phyloP scores from a whole-genome alignment of 148 eudicot species.

The Amaranthus palmeri region DNA sequence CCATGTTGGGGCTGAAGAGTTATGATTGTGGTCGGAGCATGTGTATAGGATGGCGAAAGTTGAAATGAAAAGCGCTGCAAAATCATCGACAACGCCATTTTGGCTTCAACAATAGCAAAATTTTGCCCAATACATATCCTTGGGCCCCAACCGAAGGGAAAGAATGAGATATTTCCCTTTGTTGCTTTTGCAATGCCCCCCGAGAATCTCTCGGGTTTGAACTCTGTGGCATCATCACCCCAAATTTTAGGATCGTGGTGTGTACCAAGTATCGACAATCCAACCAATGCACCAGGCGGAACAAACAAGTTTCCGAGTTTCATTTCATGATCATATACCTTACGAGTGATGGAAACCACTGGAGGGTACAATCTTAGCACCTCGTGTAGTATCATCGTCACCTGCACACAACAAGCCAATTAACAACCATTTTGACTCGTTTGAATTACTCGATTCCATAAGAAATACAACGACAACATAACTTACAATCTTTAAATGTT shows the following conservation, averaged over 20 bases:
- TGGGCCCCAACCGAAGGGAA: slow-evolving; percentile 54
- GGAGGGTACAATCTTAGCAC: slow-evolving; percentile 48
- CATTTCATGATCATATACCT: slow-evolving; percentile 4
- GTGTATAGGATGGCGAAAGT: slow-evolving; percentile 46
- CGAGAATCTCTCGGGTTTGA: slow-evolving; percentile 55
- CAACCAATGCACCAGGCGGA: slow-evolving; percentile 31
- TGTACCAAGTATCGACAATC: slow-evolving; percentile 23
- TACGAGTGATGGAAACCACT: slow-evolving; percentile 10
- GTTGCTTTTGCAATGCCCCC: slow-evolving; percentile 47
- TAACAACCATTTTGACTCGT: no score
- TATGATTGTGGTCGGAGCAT: slow-evolving; percentile 41
- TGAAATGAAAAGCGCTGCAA: slow-evolving; percentile 40
- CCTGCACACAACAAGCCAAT: slow-evolving; percentile 21
- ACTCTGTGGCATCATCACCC: slow-evolving; percentile 53
- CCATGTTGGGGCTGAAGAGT: slow-evolving; percentile 49
- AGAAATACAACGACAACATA: neutral
- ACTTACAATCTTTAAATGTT: slow-evolving; percentile 32
- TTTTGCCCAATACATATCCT: slow-evolving; percentile 51
- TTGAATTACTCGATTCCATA: neutral
- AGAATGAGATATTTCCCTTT: slow-evolving; percentile 31
- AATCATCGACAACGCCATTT: slow-evolving; percentile 42
- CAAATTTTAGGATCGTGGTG: slow-evolving; percentile 44
- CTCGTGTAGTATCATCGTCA: slow-evolving; percentile 52
- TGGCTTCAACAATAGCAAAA: slow-evolving; percentile 48
- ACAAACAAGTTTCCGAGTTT: slow-evolving; percentile 36